Percentiles rank a stretch among this genome's conserved stretches.
Conservation (phyloP, 179 eudicot species). For the Carnegiea gigantea region DNA sequence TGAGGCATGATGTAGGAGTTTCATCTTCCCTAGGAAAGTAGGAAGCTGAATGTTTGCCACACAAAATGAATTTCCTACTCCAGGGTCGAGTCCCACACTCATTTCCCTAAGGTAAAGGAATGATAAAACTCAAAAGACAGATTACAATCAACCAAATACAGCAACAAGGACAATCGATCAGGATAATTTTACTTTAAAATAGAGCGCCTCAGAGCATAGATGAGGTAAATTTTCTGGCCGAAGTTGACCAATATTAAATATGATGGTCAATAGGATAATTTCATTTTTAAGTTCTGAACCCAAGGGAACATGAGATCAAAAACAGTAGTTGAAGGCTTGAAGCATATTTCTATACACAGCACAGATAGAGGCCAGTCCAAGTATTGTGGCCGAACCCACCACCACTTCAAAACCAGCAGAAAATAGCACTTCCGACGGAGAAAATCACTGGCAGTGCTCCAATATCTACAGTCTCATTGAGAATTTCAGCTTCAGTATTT, state of each 20-base stretch:
- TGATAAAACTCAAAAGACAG: too few species aligned
- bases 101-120: too few species aligned
- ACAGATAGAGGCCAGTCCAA: constrained; percentile 4
- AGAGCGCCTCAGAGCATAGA: background rate
- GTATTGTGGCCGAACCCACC: background rate
- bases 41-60: too few species aligned
- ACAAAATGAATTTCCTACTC: too few species aligned
- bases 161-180: too few species aligned
- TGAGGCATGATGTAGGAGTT: too few species aligned
- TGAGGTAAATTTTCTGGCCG: background rate
- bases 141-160: too few species aligned
- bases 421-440: background rate
- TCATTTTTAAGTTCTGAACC: background rate
- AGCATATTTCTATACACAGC: constrained; percentile 4
- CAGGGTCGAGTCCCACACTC: too few species aligned
- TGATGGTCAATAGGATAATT: background rate
- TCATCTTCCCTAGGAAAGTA: too few species aligned
- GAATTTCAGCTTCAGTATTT: constrained; percentile 1
- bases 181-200: too few species aligned
- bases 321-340: background rate
- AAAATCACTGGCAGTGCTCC: constrained; percentile 11
- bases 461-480: constrained; percentile 19
- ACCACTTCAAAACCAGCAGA: background rate
- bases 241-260: background rate
- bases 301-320: background rate